Conservation (phyloP, 106 monocot species). For the Xerophyta viscosa region DNA sequence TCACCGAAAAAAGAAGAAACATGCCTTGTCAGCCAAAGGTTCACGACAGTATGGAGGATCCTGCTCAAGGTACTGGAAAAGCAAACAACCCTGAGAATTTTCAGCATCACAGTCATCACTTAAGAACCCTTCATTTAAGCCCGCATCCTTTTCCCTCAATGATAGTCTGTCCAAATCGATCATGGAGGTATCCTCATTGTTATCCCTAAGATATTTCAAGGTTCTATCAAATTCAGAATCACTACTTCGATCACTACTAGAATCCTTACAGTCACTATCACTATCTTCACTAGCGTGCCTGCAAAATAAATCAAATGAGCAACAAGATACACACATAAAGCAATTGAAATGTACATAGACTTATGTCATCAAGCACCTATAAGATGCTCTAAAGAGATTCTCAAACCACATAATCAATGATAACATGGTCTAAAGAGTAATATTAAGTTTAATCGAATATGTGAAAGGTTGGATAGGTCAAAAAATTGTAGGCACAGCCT, state of each 20-base stretch:
- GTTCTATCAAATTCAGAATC: conserved; percentile 53
- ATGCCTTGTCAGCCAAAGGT: conserved; percentile 70
- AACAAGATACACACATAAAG: background rate
- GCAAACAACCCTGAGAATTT: conserved; percentile 27
- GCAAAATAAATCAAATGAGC: background rate
- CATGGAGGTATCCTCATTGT: background rate
- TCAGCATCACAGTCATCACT: conserved; percentile 50
- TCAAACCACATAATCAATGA: too few species aligned
- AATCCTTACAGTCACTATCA: conserved; percentile 42
- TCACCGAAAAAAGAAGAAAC: background rate
- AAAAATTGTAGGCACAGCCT: too few species aligned
- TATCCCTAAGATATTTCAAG: conserved; percentile 18
- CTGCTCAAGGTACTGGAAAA: conserved; percentile 60
- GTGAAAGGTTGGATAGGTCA: too few species aligned
- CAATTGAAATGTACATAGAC: background rate
- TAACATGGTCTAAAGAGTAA: too few species aligned
- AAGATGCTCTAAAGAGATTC: too few species aligned
- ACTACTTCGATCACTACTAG: conserved; percentile 59
- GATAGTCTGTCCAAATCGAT: conserved; percentile 23
- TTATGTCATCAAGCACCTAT: background rate
- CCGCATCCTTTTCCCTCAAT: conserved; percentile 17
- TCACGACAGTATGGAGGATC: conserved; percentile 57
- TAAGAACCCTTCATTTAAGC: conserved; percentile 32
- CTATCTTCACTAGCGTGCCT: conserved; percentile 49
- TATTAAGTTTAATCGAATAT: too few species aligned